Conservation (phyloP, 2,329 filamentous ascomycete species). For the Corynespora cassiicola region DNA sequence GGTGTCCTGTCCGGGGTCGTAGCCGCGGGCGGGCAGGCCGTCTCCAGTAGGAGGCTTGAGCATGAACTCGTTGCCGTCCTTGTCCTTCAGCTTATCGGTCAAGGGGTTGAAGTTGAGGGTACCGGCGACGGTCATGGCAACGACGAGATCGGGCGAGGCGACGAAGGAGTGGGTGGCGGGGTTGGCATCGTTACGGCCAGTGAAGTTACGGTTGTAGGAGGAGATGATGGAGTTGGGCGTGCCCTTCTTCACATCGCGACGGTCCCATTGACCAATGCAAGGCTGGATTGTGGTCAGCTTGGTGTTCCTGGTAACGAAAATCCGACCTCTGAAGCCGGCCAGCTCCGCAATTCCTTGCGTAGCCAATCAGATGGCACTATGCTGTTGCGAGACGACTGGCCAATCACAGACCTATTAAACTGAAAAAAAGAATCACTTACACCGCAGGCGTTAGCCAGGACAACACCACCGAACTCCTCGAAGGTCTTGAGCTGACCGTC, state of each 20-base stretch:
- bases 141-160: slow-evolving; percentile 86
- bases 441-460: slow-evolving; percentile 92
- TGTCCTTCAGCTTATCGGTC: slow-evolving; percentile 89
- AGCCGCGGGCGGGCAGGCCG: slow-evolving; percentile 80
- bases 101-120: slow-evolving; percentile 93
- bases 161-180: slow-evolving; percentile 94
- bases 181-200: slow-evolving; percentile 95
- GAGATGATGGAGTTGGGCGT: slow-evolving; percentile 96
- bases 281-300: too few species aligned
- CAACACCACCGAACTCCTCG: slow-evolving; percentile 93
- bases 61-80: slow-evolving; percentile 95
- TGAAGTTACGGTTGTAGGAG: slow-evolving; percentile 99
- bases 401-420: too few species aligned
- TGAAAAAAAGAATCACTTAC: slow-evolving; percentile 40
- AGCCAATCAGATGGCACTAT: too few species aligned
- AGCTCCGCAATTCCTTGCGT: too few species aligned
- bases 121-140: slow-evolving; percentile 84
- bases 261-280: slow-evolving; percentile 85
- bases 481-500: slow-evolving; percentile 94
- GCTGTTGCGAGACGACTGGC: too few species aligned
- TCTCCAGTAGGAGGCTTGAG: slow-evolving; percentile 80
- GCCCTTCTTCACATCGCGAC: slow-evolving; percentile 91
- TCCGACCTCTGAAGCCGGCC: not conserved
- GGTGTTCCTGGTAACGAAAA: not conserved
- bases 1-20: slow-evolving; percentile 89